phyloP scores from a whole-genome alignment of 176 grass and related monocot species.

The Rhynchospora tenuis region DNA sequence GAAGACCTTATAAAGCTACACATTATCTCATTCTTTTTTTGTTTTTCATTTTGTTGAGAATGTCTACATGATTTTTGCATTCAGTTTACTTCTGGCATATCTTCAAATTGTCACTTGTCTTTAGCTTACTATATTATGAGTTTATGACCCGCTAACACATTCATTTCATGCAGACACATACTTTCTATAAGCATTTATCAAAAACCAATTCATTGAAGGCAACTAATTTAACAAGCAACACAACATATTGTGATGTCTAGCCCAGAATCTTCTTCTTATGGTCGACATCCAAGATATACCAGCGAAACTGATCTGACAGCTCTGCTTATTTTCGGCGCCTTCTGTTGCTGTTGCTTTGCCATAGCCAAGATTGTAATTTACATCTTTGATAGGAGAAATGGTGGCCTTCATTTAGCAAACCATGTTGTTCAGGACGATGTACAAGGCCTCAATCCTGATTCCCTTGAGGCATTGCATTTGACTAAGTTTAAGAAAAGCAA shows the following conservation, averaged over 20 bases:
- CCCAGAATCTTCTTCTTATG: not conserved
- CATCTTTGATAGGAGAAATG: conserved; percentile 6
- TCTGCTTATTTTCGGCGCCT: conserved; percentile 13
- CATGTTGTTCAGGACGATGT: not conserved
- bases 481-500: conserved; percentile 20
- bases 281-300: not conserved
- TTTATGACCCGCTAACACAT: not conserved
- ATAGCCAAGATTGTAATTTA: conserved; percentile 7
- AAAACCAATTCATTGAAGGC: not conserved
- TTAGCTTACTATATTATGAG: not conserved
- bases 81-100: not conserved
- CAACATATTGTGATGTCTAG: conserved; percentile 9
- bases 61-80: not conserved
- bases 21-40: not conserved
- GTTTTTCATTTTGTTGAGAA: not conserved
- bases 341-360: not conserved
- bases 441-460: not conserved
- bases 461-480: conserved; percentile 17
- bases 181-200: not conserved
- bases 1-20: not conserved
- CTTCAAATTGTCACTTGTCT: not conserved
- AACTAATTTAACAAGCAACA: not conserved
- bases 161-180: not conserved
- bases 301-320: conserved; percentile 12
- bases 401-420: not conserved